phyloP scores from a whole-genome alignment of 805 yeast species.

The Metschnikowia anglica region DNA sequence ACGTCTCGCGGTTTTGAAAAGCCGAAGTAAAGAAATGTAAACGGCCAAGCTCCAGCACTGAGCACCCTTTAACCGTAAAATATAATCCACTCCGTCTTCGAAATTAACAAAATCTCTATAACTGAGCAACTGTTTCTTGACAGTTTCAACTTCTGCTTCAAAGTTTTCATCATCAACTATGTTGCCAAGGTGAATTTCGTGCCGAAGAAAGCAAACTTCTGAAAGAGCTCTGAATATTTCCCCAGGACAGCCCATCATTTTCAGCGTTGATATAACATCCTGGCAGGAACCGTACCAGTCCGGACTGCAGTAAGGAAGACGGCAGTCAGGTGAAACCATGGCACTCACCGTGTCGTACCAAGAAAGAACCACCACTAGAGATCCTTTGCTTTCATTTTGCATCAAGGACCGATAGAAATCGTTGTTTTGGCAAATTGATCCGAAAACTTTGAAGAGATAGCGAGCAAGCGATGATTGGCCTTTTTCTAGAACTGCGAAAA shows the following conservation, averaged over 20 bases:
- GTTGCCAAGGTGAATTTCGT: slow-evolving; percentile 20
- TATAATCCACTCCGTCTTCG: slow-evolving; percentile 30
- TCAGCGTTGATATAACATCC: slow-evolving; percentile 47
- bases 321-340: slow-evolving; percentile 54
- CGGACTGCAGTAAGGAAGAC: slow-evolving; percentile 53
- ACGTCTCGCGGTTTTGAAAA: slow-evolving; percentile 30
- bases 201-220: slow-evolving; percentile 42
- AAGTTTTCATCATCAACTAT: slow-evolving; percentile 12
- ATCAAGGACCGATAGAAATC: slow-evolving; percentile 42
- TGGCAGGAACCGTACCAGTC: slow-evolving; percentile 51
- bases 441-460: slow-evolving; percentile 48
- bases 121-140: slow-evolving; percentile 37
- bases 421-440: slow-evolving; percentile 47
- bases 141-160: slow-evolving; percentile 26
- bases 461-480: slow-evolving; percentile 54
- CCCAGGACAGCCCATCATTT: slow-evolving; percentile 62
- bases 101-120: slow-evolving; percentile 48
- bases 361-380: slow-evolving; percentile 50
- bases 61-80: slow-evolving; percentile 47
- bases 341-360: slow-evolving; percentile 63
- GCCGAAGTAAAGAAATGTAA: slow-evolving; percentile 26
- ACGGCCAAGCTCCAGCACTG: slow-evolving; percentile 56
- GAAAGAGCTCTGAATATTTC: slow-evolving; percentile 50
- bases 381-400: slow-evolving; percentile 49
- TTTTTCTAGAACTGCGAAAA: slow-evolving; percentile 53